Percentiles rank a stretch among this genome's conserved stretches.
Conservation (phyloP, 2,329 filamentous ascomycete genomes). For the Fusarium irregulare region DNA sequence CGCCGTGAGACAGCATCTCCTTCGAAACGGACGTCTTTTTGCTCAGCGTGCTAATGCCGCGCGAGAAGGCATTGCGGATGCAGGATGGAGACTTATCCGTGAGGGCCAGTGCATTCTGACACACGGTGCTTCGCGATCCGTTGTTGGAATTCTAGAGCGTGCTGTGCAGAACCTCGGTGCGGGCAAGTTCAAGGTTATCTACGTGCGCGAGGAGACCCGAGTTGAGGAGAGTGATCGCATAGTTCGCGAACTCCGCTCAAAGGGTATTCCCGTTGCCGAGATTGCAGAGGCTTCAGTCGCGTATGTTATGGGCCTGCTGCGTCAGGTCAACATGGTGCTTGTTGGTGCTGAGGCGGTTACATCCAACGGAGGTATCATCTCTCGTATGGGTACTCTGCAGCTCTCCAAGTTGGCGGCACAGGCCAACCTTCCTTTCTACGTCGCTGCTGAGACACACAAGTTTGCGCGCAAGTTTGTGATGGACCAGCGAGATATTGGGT, state of each 20-base stretch:
- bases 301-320: conserved; percentile 71
- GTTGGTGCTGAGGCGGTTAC: conserved; percentile 87
- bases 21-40: conserved; percentile 88
- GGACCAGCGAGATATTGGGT: conserved; percentile 81
- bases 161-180: conserved; percentile 68
- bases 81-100: conserved; percentile 80
- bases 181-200: conserved; percentile 85
- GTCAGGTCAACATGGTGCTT: conserved; percentile 73
- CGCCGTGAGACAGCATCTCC: conserved; percentile 81
- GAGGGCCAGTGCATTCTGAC: conserved; percentile 88
- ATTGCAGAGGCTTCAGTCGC: conserved; percentile 73
- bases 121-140: conserved; percentile 87
- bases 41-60: conserved; percentile 87
- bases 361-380: conserved; percentile 93
- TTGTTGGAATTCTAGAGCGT: conserved; percentile 78
- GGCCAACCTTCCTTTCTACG: conserved; percentile 82
- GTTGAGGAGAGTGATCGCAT: conserved; percentile 74
- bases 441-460: conserved; percentile 95
- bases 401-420: conserved; percentile 82
- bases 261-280: conserved; percentile 82
- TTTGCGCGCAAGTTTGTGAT: conserved; percentile 90
- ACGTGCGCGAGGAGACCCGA: conserved; percentile 71
- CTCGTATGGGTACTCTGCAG: conserved; percentile 85
- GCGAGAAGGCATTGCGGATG: conserved; percentile 82
- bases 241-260: conserved; percentile 76